Percentiles rank a stretch among this genome's conserved stretches.
phyloP scores from a whole-genome alignment of 2,329 filamentous ascomycete species.

The Penicillium digitatum region DNA sequence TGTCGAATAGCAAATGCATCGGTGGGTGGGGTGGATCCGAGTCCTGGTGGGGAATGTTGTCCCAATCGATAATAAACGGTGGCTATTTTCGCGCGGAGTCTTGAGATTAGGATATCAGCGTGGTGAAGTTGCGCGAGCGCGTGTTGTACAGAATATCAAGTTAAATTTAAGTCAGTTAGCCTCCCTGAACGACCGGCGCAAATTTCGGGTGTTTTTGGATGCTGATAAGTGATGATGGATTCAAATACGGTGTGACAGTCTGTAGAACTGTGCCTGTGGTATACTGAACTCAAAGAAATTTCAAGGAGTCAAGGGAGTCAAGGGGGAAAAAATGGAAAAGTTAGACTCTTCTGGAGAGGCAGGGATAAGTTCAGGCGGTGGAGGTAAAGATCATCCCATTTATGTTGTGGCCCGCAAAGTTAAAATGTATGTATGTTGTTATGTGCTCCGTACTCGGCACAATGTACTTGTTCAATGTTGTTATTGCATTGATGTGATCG shows the following conservation, averaged over 20 bases:
- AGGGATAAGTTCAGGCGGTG: conserved; percentile 26
- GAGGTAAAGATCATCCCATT: conserved; percentile 18
- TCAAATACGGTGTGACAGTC: background rate
- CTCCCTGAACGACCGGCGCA: conserved; percentile 23
- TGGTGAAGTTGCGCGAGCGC: background rate
- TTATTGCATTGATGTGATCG: background rate
- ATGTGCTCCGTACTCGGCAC: background rate
- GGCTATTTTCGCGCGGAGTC: background rate
- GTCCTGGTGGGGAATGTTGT: conserved; percentile 3
- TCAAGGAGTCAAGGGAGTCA: background rate
- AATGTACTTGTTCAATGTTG: background rate
- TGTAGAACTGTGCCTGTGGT: background rate
- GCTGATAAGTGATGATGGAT: background rate
- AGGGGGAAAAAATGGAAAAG: conserved; percentile 1
- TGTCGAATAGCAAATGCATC: conserved; percentile 17
- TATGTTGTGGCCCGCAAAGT: background rate
- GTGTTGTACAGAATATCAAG: background rate
- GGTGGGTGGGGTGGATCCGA: conserved; percentile 4
- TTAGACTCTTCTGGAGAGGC: conserved; percentile 13
- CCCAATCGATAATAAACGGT: background rate
- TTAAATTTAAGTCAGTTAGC: conserved; percentile 5
- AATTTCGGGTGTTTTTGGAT: conserved; percentile 9
- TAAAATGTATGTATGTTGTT: no score
- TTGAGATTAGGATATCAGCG: background rate
- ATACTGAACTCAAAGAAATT: background rate